Evolutionary conservation across 2,329 filamentous ascomycete genomes (phyloP), one percentile per base, ranked within the genome.

Genomic region (Apiospora sp.): DNA sequence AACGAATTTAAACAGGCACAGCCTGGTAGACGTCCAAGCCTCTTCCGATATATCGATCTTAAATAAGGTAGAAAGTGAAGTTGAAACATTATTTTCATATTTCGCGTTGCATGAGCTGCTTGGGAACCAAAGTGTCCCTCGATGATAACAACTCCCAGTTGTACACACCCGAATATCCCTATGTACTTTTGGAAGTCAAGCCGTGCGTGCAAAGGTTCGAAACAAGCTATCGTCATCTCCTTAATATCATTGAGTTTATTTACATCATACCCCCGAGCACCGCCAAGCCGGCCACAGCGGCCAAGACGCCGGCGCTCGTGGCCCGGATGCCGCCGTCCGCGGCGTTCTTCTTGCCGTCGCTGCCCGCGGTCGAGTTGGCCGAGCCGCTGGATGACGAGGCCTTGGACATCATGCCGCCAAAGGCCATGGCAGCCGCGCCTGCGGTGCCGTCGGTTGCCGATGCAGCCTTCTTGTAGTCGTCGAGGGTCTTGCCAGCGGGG

Each of bases 401-500:
- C 54, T 37, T 68, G 41, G 67, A n/a, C 41, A 68, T 68, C 24
- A 14, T 46, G 41, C 67, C 67, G 27, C 67, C 67, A 22, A 68
- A 68, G 41, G n/a, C 67, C 67, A 48, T 48, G 41, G 43, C 44
- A n/a, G 14, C 67, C 8, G 19, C 67, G n/a, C 44, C 41, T 1
- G 67, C 67, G 41, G 67, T 46, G 67, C 67, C 67, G 43, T 68
- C 27, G 7, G 67, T 68, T 13, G 67, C 67, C 3, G 41, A 27
- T 1, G 67, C 41, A 7, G 68, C 48, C 34, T 76, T 73, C 72
- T 78, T 80, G 78, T 81, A 84, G 2, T 76, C 80, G 12, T 81
- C 80, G 30, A 83, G 77, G 3, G 81, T 83, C 68, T 83, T 82
- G n/a, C 81, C 80, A 5, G 75, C 73, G 8, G 75, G 54, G 0